Conservation (phyloP, 345 rosid genomes). For the Citrus glauca region DNA sequence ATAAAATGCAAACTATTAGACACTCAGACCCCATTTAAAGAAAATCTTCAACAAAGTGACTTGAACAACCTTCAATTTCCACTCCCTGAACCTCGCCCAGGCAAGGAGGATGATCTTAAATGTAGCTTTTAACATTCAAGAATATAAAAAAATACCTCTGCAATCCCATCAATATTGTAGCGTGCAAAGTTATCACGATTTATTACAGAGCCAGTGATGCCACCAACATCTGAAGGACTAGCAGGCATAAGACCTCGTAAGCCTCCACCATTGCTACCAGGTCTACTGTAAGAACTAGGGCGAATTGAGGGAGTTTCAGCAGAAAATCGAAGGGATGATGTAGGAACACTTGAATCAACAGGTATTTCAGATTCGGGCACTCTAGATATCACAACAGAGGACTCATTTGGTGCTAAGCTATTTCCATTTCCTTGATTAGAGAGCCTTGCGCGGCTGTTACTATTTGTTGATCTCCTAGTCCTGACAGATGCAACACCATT, state of each 20-base stretch:
- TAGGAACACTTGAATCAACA: constrained; percentile 40
- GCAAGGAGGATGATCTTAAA: not conserved
- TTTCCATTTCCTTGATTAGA: constrained; percentile 42
- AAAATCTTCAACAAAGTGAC: not conserved
- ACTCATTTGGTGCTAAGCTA: constrained; percentile 28
- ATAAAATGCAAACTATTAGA: constrained; percentile 7
- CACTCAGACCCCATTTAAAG: not conserved
- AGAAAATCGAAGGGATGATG: constrained; percentile 28
- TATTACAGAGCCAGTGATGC: constrained; percentile 33
- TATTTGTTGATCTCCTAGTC: constrained; percentile 44
- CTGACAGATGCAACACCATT: constrained; percentile 37
- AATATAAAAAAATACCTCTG: constrained; percentile 54
- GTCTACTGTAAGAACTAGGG: constrained; percentile 24
- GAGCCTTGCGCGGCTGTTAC: constrained; percentile 37
- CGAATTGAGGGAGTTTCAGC: constrained; percentile 25
- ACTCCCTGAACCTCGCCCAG: not conserved
- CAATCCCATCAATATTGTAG: constrained; percentile 76
- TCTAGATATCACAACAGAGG: constrained; percentile 32
- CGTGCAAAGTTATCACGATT: constrained; percentile 52
- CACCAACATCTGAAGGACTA: constrained; percentile 57
- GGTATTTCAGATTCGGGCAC: constrained; percentile 40
- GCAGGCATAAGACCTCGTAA: constrained; percentile 39
- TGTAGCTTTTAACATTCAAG: not conserved
- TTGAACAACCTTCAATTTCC: not conserved
- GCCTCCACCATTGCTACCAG: constrained; percentile 36